phyloP scores from a whole-genome alignment of 2,329 filamentous ascomycete genomes.

The Fragosphaeria purpurea region DNA sequence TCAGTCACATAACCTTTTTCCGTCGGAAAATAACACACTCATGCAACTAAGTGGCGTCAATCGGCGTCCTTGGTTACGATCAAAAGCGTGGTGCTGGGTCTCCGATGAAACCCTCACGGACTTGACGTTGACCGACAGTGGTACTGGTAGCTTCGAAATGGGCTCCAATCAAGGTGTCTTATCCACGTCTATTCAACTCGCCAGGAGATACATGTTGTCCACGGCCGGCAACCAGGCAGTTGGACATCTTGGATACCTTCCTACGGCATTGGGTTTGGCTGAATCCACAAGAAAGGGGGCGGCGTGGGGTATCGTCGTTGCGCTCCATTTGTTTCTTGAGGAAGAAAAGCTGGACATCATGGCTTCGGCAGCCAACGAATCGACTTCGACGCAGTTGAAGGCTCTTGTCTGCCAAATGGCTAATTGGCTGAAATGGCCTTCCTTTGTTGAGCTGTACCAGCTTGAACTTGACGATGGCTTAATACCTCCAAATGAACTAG shows the following conservation, averaged over 20 bases:
- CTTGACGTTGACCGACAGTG: too few relatives aligned
- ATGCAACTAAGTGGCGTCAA: too few relatives aligned
- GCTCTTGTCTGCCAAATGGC: constrained; percentile 72
- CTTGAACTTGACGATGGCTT: constrained; percentile 42
- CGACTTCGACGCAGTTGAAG: constrained; percentile 45
- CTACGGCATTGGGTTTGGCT: constrained; percentile 45
- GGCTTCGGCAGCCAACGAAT: constrained; percentile 32
- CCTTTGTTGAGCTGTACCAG: constrained; percentile 39
- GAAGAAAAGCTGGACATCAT: constrained; percentile 72
- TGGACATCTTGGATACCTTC: constrained; percentile 50
- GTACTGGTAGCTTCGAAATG: constrained; percentile 16
- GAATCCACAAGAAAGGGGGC: constrained; percentile 49
- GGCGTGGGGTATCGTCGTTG: constrained; percentile 59
- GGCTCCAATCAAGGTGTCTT: constrained; percentile 23
- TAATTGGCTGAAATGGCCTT: constrained; percentile 66
- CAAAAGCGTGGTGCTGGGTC: constrained; percentile 16
- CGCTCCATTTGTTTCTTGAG: constrained; percentile 77
- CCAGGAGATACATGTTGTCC: constrained; percentile 56
- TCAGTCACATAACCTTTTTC: too few relatives aligned
- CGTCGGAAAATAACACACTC: too few relatives aligned
- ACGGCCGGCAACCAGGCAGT: constrained; percentile 45
- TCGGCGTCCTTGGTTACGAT: neutral
- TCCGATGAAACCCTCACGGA: constrained; percentile 17
- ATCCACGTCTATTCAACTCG: constrained; percentile 42
- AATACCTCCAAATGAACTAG: constrained; percentile 27